Conservation (phyloP, 768 basidiomycete genomes). For the Artomyces pyxidatus region DNA sequence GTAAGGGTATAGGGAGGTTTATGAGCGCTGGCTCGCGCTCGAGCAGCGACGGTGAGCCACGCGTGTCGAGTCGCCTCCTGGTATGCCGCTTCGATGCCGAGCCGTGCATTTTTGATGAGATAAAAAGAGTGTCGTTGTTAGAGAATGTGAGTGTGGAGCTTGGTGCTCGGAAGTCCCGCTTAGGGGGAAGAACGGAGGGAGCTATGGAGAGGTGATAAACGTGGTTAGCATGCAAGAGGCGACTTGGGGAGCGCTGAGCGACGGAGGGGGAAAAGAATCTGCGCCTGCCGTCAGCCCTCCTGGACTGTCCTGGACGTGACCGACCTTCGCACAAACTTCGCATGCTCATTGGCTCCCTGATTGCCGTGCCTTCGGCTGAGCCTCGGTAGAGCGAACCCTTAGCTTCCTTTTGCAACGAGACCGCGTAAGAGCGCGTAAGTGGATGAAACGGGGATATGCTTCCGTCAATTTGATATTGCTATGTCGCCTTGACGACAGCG, state of each 20-base stretch:
- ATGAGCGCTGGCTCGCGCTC: slow-evolving; percentile 3
- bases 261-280: not conserved
- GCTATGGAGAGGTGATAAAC: not conserved
- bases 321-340: not conserved
- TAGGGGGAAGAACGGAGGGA: not conserved
- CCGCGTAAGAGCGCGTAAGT: no score
- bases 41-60: not conserved
- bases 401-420: no score
- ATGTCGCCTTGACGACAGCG: no score
- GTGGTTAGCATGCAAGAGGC: not conserved
- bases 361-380: no score
- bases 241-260: not conserved
- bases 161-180: not conserved
- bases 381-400: no score
- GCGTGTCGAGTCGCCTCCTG: not conserved
- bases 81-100: not conserved
- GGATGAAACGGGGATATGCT: no score
- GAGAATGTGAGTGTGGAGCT: not conserved
- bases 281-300: not conserved
- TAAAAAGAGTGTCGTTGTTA: not conserved
- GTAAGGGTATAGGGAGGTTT: slow-evolving; percentile 2
- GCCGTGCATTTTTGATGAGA: not conserved
- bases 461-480: no score
- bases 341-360: not conserved
- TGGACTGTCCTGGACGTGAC: not conserved